Evolutionary conservation across 1,284 basidiomycete species (phyloP).

Genomic region (Leccinum angustisporum): DNA sequence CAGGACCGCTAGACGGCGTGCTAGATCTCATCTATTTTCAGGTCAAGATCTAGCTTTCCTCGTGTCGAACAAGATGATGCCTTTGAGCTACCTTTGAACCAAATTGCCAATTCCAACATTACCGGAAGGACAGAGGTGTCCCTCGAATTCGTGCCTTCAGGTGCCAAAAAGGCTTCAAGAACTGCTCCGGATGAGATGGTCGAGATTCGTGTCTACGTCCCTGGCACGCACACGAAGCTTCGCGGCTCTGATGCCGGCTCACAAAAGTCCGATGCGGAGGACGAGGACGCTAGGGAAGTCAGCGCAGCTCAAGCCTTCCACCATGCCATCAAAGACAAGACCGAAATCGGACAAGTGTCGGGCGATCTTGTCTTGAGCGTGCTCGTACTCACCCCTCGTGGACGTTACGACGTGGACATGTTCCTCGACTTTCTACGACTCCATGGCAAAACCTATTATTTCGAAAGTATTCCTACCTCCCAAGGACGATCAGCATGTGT

Average conservation of each 20-base stretch:
- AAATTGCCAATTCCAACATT: constrained; percentile 97
- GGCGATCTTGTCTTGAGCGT: constrained; percentile 94
- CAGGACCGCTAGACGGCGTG: neutral
- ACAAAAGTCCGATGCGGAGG: constrained; percentile 68
- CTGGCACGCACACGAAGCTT: constrained; percentile 73
- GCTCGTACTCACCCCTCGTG: constrained; percentile 94
- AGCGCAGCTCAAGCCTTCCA: constrained; percentile 97
- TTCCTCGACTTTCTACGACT: constrained; percentile 92
- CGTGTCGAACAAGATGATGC: constrained; percentile 83
- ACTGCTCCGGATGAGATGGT: constrained; percentile 82
- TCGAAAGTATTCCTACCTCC: constrained; percentile 91
- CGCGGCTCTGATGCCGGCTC: constrained; percentile 78
- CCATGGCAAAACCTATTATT: constrained; percentile 95
- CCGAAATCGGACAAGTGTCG: constrained; percentile 90
- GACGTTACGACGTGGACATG: constrained; percentile 98
- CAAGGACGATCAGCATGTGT: constrained; percentile 94
- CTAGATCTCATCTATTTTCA: constrained; percentile 33
- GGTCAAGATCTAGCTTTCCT: constrained; percentile 90
- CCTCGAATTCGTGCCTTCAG: constrained; percentile 79
- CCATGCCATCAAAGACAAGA: constrained; percentile 94
- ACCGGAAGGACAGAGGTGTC: constrained; percentile 97
- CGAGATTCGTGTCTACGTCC: constrained; percentile 96
- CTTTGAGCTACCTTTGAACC: constrained; percentile 87
- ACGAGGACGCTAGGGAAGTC: constrained; percentile 72
- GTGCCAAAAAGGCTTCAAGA: constrained; percentile 48